Evolutionary conservation across 257 asterid genomes (phyloP).

Genomic region (Salvia rosmarinus): DNA sequence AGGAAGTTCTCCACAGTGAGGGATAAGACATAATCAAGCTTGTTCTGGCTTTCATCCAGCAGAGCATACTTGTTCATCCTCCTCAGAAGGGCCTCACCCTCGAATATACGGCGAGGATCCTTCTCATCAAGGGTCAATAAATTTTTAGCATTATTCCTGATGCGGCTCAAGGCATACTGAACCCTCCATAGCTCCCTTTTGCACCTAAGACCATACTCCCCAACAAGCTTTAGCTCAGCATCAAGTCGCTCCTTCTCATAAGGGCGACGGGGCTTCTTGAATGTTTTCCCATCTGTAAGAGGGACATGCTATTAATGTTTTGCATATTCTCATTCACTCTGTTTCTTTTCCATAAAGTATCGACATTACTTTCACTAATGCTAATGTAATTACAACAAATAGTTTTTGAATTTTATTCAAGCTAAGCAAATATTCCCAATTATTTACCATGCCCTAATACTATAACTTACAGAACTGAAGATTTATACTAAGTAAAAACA

Average conservation of each 20-base stretch:
- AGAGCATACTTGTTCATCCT: conserved; percentile 82
- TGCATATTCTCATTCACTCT: not conserved
- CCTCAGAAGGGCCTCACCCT: conserved; percentile 90
- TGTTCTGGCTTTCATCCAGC: conserved; percentile 84
- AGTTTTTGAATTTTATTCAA: not conserved
- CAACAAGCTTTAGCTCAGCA: conserved; percentile 85
- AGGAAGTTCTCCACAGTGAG: conserved; percentile 86
- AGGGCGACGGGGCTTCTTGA: conserved; percentile 90
- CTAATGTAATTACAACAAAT: not conserved
- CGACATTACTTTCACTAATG: not conserved
- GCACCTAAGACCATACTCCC: conserved; percentile 84
- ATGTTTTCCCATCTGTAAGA: conserved; percentile 75
- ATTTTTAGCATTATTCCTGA: conserved; percentile 72
- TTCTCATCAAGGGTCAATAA: conserved; percentile 84
- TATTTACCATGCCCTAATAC: not conserved
- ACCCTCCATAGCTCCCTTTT: conserved; percentile 96
- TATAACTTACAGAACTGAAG: too few species aligned
- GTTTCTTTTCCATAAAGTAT: not conserved
- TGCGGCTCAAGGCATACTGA: conserved; percentile 84
- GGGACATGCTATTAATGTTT: not conserved
- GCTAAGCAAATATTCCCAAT: not conserved
- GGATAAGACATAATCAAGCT: conserved; percentile 87
- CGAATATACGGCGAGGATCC: conserved; percentile 79
- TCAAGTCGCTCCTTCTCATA: conserved; percentile 90
- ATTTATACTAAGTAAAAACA: too few species aligned